A percentile compares a stretch with the other conserved stretches of the same genome.
Conservation (phyloP, 805 yeast species). For the Gaillardinia entomophila region DNA sequence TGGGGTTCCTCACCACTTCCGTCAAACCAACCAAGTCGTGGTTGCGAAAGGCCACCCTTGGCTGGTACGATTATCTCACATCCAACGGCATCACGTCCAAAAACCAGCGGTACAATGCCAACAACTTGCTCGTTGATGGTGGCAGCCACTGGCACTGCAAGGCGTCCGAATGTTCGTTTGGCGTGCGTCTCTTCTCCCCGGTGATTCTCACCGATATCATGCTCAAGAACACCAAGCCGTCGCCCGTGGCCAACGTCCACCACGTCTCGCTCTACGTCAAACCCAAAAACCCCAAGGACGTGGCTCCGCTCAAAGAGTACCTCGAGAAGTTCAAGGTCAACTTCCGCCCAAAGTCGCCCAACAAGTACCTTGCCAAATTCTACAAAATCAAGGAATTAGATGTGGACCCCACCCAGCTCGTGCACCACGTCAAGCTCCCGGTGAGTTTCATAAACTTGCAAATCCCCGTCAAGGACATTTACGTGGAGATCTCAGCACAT, state of each 20-base stretch:
- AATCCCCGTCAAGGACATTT: slow-evolving; percentile 27
- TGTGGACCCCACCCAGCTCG: slow-evolving; percentile 7
- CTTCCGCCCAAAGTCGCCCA: slow-evolving; percentile 4
- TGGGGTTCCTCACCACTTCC: slow-evolving; percentile 31
- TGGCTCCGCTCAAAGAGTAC: slow-evolving; percentile 10
- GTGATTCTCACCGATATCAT: slow-evolving; percentile 32
- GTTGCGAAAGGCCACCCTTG: slow-evolving; percentile 23
- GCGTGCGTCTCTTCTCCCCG: slow-evolving; percentile 26
- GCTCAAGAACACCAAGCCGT: slow-evolving; percentile 9
- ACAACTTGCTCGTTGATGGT: slow-evolving; percentile 30
- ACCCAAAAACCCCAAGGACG: slow-evolving; percentile 18
- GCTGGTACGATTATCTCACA: slow-evolving; percentile 34
- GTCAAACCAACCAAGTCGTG: slow-evolving; percentile 10
- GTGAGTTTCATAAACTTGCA: slow-evolving; percentile 25
- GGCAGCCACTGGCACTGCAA: slow-evolving; percentile 30
- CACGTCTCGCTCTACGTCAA: slow-evolving; percentile 21
- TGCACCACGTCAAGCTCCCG: slow-evolving; percentile 28
- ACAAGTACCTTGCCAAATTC: slow-evolving; percentile 25
- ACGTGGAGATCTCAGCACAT: slow-evolving; percentile 14
- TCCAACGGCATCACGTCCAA: slow-evolving; percentile 16
- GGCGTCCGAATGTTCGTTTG: slow-evolving; percentile 24
- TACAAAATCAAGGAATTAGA: slow-evolving; percentile 21
- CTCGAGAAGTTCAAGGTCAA: slow-evolving; percentile 8
- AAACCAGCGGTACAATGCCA: slow-evolving; percentile 27
- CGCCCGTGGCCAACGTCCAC: slow-evolving; percentile 8